Conservation (phyloP, 78 protist species). For the Cavenderia fasciculata region DNA sequence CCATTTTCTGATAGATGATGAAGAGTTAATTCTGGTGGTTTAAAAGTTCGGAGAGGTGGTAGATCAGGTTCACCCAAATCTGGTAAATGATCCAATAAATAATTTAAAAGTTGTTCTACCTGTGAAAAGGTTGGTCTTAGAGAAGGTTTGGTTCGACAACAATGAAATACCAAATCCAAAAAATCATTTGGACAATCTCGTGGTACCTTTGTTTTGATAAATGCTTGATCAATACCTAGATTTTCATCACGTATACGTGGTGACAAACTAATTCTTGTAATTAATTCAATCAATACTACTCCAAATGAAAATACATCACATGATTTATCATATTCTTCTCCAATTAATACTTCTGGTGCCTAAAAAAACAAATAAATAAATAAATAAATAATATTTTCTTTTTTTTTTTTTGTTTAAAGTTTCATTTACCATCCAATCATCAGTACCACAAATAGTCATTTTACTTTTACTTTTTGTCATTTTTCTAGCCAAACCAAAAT, state of each 20-base stretch:
- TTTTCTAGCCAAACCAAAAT: slow-evolving; percentile 79
- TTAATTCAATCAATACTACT: slow-evolving; percentile 58
- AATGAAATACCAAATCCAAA: not conserved
- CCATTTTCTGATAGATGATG: not conserved
- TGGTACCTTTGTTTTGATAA: not conserved
- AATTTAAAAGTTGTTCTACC: not conserved
- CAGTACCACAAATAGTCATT: slow-evolving; percentile 81
- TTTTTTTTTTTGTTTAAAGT: no score
- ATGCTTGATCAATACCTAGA: slow-evolving; percentile 33
- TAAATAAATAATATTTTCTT: no score
- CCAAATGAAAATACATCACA: slow-evolving; percentile 81
- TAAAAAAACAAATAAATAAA: no score
- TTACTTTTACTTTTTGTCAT: no score
- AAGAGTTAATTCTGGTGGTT: slow-evolving; percentile 54
- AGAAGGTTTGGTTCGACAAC: slow-evolving; percentile 28
- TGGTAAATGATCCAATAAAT: not conserved
- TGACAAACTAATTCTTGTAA: slow-evolving; percentile 16
- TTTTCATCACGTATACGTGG: slow-evolving; percentile 62
- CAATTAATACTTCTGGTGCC: slow-evolving; percentile 71
- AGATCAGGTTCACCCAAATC: not conserved
- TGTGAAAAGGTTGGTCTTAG: slow-evolving; percentile 19
- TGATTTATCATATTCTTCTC: slow-evolving; percentile 63
- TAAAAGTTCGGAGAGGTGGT: slow-evolving; percentile 33
- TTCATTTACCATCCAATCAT: slow-evolving; percentile 74
- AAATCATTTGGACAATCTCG: slow-evolving; percentile 48